Base-by-base conservation (phyloP, 306 rosid species). In the Cucumis melo region DNA sequence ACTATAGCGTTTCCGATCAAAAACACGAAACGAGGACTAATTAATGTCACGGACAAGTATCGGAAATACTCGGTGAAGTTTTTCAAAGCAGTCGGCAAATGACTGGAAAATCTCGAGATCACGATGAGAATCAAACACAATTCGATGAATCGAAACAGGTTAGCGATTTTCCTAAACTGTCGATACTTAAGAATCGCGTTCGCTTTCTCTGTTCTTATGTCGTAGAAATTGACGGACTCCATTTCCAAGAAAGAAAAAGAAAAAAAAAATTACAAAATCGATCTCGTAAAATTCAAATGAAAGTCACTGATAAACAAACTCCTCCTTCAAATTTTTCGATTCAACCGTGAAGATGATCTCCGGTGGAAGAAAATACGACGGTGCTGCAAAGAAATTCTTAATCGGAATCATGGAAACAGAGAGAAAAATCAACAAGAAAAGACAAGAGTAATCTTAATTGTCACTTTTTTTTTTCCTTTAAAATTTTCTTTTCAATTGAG, bases 1-100 rank as follows among this genome's bases (percentile, higher is more conserved):
- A 93, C 79, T 5, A 93, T 93, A 9, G 78, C 56, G 80, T 93
- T 93, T 57, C 98, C 98, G 2, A 93, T 20, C 0, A 93, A 74
- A 23, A 93, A 93, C 79, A 93, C 88, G 50, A 90, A 90, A 61
- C 83, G 84, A 56, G 94, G 94, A 6, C 86, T 90, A 0, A 83
- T 80, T 70, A 93, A 10, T 77, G 81, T 64, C 20, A 82, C 73
- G 0, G 94, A 83, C 5, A 91, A 50, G 27, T 80, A 88, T 7
- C 77, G 84, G 76, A 93, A 80, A 64, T 82, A 90, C 76, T 82
- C 87, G 53, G 91, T 77, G 27, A 89, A 86, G 81, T 82, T 90
- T 84, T 80, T 93, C 42, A 91, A 78, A 5, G 87, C 89, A 32
- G 51, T 78, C 0, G 90, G 96, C 36, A 93, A 82, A 6, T 82